Evolutionary conservation across 1,284 basidiomycete genomes (phyloP), one percentile per base, ranked within the genome.

Genomic region (Porphyrellus sp.): DNA sequence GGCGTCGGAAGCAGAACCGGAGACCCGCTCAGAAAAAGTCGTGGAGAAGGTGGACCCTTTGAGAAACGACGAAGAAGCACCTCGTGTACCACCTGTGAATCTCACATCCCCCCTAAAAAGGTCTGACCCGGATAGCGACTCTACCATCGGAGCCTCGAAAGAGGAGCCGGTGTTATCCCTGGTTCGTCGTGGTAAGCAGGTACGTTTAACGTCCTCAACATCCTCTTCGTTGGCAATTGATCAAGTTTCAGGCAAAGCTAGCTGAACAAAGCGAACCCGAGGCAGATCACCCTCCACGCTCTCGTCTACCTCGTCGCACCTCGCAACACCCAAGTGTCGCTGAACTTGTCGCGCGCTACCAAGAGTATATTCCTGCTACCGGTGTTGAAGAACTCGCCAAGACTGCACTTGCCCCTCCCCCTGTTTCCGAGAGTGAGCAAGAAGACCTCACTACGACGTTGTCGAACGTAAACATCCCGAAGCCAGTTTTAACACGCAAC

Each of bases 311-410:
- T 20, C 78, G 90, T 11, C 77, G 89, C 21, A 61, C 77, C 4
- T 65, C 70, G 1, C 76, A 80, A 45, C 80, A 80, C 31, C 77
- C 81, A 9, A 89, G 79, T 55, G 91, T 96, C 0, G 91, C 92
- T 11, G 90, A 94, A 54, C 74, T 96, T 20, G 89, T 95, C 16
- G 87, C 82, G 61, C 86, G 86, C 46, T 94, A 94, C 64, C 85
- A 89, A 64, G 83, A 89, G 52, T 85, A 80, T 54, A 70, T 90
- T 7, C 87, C 87, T 40, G 73, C 84, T n/a, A 80, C 81, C 51
- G 84, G 85, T 6, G 77, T 88, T 7, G 79, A 84, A 52, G 85
- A 88, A 49, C 74, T 89, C 20, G 78, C 83, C 2, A 82, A 77
- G 65, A 85, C 84, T 5, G 86, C 87, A 8, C 72, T 89, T 45